Base-by-base conservation (phyloP, 1,139 yeast species). In the Geotrichum citri-aurantii region DNA sequence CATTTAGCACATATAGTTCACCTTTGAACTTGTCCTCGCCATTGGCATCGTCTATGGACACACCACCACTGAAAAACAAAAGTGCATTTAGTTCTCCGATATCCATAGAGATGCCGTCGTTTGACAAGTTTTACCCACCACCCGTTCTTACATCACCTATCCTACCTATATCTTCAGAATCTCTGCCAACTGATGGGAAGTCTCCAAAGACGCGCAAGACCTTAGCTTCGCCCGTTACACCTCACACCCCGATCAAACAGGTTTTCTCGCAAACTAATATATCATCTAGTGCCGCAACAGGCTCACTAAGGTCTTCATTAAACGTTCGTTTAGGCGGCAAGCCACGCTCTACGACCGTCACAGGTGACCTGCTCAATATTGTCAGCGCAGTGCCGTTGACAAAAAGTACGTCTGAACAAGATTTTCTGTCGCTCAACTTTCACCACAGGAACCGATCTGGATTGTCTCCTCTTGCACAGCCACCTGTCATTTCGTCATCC, bases 61-160 rank as follows among this genome's bases (percentile, higher is more conserved):
- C 44, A 12, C 19, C 44, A 17, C 44, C 44, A 10, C 44, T 37
- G 7, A 10, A n/a, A 19, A 37, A 37, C 21, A n/a, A 37, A 8
- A n/a, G 44, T 37, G 44, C 21, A 10, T 19, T 47, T 27, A 21
- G 19, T 33, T 27, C 48, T 7, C 48, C 52, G 26, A 26, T 54
- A 19, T 48, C 83, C 62, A 82, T 82, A 61, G 86, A 83, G 65
- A 83, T 83, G 54, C 87, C 87, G 6, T 80, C 69, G 12, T 62
- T 71, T 54, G 72, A 78, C 61, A 76, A 74, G 44, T 62, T 77
- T 58, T 76, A 76, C n/a, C 66, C 69, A 1, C 71, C 70, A 49
- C 56, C 68, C 24, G 24, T 29, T 33, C 26, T 42, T 48, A 12
- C 52, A 37, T 55, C 40, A 40, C 11, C 54, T 17, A 51, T 42